A percentile compares a stretch with the other conserved stretches of the same genome.
phyloP scores from a whole-genome alignment of 768 basidiomycete species.

The Mycena haematopus region DNA sequence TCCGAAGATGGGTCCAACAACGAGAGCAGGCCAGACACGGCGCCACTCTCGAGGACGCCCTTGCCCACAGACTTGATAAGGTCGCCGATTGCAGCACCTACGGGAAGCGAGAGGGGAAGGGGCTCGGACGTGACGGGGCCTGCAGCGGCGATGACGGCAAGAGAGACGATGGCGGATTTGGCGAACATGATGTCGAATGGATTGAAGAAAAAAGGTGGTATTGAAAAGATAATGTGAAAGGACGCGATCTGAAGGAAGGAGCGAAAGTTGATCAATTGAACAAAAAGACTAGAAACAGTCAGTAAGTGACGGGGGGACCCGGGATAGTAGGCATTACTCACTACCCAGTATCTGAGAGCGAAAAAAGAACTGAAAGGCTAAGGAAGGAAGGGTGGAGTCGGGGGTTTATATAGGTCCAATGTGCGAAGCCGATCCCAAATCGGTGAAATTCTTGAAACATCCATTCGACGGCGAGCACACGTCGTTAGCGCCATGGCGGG shows the following conservation, averaged over 20 bases:
- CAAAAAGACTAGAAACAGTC: too few species aligned
- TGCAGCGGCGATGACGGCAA: constrained; percentile 9
- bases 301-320: neutral
- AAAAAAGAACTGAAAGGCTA: constrained; percentile 18
- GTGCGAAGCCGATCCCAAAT: too few species aligned
- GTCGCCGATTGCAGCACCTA: constrained; percentile 15
- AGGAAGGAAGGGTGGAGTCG: neutral
- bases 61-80: constrained; percentile 22
- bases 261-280: constrained; percentile 12
- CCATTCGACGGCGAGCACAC: too few species aligned
- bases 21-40: constrained; percentile 11
- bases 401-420: too few species aligned
- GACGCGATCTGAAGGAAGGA: constrained; percentile 16
- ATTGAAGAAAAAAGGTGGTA: constrained; percentile 1
- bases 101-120: constrained; percentile 14
- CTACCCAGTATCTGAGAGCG: constrained; percentile 28
- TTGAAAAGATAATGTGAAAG: constrained; percentile 17
- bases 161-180: constrained; percentile 20
- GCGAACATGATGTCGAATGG: constrained; percentile 13
- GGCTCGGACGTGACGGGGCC: constrained; percentile 18
- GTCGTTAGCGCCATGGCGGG: too few species aligned
- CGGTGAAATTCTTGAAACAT: constrained; percentile 18
- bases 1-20: constrained; percentile 14
- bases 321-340: neutral
- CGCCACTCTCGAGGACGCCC: constrained; percentile 15